A percentile compares a stretch with the other conserved stretches of the same genome.
phyloP scores from a whole-genome alignment of 169 alveolate genomes.

The Plasmodium billcollinsi region DNA sequence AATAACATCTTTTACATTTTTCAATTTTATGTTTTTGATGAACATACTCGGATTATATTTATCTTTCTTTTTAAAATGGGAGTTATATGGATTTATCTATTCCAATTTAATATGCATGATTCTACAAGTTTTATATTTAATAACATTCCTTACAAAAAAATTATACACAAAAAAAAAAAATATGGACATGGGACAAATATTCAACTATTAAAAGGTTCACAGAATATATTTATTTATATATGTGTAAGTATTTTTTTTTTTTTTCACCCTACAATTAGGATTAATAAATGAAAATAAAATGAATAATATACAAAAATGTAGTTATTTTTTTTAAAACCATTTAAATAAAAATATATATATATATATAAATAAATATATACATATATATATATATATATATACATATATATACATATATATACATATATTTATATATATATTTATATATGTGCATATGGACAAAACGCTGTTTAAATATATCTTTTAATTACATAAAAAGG shows the following conservation, averaged over 20 bases:
- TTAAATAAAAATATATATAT: background rate
- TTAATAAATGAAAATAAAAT: background rate
- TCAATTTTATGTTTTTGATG: constrained; percentile 15
- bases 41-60: constrained; percentile 23
- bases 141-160: background rate
- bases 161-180: no score
- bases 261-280: background rate
- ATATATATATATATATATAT: background rate
- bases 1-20: constrained; percentile 22
- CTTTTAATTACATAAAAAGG: no score
- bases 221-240: background rate
- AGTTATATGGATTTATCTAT: constrained; percentile 55
- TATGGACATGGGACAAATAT: no score
- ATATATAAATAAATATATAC: background rate
- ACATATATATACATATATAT: background rate
- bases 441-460: background rate
- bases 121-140: constrained; percentile 16
- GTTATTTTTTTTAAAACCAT: no score
- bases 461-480: background rate
- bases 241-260: background rate
- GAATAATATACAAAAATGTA: background rate
- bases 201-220: background rate
- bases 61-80: constrained; percentile 7
- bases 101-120: constrained; percentile 31
- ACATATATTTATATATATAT: background rate